Evolutionary conservation across 2,329 filamentous ascomycete genomes (phyloP).

Genomic region (Fusarium devonianum): DNA sequence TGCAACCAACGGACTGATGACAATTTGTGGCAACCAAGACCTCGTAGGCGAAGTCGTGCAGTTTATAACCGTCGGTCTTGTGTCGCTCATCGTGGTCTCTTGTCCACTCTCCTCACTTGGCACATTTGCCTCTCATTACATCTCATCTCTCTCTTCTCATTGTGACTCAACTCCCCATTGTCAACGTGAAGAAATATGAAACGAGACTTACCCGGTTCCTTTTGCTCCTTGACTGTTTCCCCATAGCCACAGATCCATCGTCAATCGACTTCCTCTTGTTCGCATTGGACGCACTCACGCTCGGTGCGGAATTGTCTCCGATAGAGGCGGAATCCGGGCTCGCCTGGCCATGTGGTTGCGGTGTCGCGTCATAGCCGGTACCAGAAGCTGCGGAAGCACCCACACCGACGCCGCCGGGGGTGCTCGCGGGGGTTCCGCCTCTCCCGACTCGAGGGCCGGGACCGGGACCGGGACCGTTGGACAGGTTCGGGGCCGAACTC

Average conservation of each 20-base stretch:
- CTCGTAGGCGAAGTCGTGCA: slow-evolving; percentile 18
- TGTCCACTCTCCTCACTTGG: not conserved
- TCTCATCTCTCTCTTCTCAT: slow-evolving; percentile 15
- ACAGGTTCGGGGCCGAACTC: slow-evolving; percentile 31
- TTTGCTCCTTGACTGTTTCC: slow-evolving; percentile 65
- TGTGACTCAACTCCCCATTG: not conserved
- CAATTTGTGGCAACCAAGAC: slow-evolving; percentile 1
- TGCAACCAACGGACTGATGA: slow-evolving; percentile 14
- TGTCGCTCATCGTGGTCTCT: slow-evolving; percentile 1
- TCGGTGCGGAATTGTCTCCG: slow-evolving; percentile 60
- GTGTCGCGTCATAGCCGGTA: slow-evolving; percentile 45
- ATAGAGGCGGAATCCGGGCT: slow-evolving; percentile 50
- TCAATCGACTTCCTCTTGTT: slow-evolving; percentile 52
- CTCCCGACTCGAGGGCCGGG: slow-evolving; percentile 28
- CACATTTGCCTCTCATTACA: slow-evolving; percentile 6
- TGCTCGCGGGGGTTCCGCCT: slow-evolving; percentile 27
- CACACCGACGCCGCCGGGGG: slow-evolving; percentile 31
- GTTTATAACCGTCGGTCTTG: slow-evolving; percentile 1
- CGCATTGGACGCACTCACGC: slow-evolving; percentile 35
- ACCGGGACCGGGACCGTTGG: slow-evolving; percentile 34
- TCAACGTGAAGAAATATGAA: slow-evolving; percentile 9
- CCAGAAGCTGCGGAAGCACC: slow-evolving; percentile 40
- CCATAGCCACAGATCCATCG: slow-evolving; percentile 45
- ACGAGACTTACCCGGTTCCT: slow-evolving; percentile 61
- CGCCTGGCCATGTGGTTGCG: slow-evolving; percentile 43